phyloP scores from a whole-genome alignment of 257 asterid genomes.

The Solanum appendiculatum region DNA sequence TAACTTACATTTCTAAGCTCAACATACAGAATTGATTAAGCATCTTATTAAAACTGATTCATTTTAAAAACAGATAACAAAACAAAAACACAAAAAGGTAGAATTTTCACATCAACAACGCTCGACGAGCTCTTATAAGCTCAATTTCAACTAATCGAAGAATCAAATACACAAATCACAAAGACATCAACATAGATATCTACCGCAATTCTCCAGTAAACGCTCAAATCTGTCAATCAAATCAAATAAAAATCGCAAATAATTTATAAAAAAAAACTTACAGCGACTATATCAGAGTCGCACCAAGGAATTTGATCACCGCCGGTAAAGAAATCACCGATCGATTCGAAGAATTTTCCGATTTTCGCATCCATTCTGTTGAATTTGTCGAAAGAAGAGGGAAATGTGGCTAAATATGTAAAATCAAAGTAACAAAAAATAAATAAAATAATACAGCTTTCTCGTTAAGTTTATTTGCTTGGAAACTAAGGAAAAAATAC shows the following conservation, averaged over 20 bases:
- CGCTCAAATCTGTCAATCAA: background rate
- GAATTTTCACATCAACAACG: background rate
- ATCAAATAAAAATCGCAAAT: background rate
- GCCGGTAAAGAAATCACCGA: constrained; percentile 55
- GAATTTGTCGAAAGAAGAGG: background rate
- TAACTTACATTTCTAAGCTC: background rate
- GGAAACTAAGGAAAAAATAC: background rate
- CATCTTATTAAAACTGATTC: background rate
- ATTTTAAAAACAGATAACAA: background rate
- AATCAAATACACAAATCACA: background rate
- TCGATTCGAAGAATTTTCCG: constrained; percentile 53
- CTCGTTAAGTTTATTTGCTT: background rate
- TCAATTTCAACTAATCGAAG: background rate
- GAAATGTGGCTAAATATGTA: background rate
- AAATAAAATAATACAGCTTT: background rate
- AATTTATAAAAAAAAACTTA: constrained; percentile 11
- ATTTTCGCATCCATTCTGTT: constrained; percentile 54
- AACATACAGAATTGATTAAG: background rate
- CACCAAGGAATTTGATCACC: constrained; percentile 85
- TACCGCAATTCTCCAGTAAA: background rate
- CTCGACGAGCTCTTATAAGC: background rate
- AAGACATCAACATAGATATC: background rate
- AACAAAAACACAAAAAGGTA: background rate
- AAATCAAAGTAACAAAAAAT: background rate
- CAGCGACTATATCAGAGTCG: constrained; percentile 53